phyloP scores from a whole-genome alignment of 2,329 filamentous ascomycete species.

The Triangularia setosa region DNA sequence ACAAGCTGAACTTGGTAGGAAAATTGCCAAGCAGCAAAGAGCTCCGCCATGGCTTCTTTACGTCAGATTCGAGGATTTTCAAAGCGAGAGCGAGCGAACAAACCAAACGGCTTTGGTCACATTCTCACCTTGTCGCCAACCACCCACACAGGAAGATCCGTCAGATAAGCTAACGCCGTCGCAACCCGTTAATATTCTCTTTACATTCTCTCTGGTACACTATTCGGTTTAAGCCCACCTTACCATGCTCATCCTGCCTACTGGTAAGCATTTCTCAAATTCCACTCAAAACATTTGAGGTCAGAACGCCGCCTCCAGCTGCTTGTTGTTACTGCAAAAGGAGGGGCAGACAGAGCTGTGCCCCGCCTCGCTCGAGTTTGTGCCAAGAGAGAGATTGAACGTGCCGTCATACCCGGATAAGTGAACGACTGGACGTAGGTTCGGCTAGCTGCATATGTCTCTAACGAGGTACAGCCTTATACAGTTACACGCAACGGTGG shows the following conservation, averaged over 20 bases:
- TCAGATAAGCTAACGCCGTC: not conserved
- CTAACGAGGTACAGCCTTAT: not conserved
- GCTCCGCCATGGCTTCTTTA: constrained; percentile 13
- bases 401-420: not conserved
- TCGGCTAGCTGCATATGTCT: not conserved
- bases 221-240: not conserved
- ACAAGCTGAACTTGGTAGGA: constrained; percentile 13
- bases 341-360: not conserved
- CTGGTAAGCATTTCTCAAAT: not conserved
- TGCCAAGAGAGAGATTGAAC: not conserved
- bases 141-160: not conserved
- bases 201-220: not conserved
- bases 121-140: not conserved
- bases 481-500: not conserved
- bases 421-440: not conserved
- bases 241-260: not conserved
- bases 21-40: constrained; percentile 10
- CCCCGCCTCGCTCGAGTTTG: not conserved
- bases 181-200: not conserved
- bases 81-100: not conserved
- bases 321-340: not conserved
- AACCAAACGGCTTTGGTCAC: not conserved
- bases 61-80: constrained; percentile 16
- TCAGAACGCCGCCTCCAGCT: not conserved
- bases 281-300: not conserved